Evolutionary conservation across 345 rosid species (phyloP).

Genomic region (Eucalyptus polyanthemos): DNA sequence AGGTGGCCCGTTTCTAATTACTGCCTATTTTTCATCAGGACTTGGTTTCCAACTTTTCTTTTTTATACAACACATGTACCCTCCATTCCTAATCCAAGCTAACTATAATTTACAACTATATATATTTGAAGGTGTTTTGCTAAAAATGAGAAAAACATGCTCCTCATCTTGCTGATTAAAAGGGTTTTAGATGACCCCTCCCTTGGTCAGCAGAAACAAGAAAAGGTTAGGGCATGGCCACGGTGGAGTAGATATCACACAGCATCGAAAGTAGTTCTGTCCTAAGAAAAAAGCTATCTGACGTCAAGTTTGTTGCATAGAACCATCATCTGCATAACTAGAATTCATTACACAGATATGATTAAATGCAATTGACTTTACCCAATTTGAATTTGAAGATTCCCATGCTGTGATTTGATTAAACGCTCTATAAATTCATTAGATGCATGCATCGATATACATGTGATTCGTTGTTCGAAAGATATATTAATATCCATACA

Average conservation of each 20-base stretch:
- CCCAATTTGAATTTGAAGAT: background rate
- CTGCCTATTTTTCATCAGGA: background rate
- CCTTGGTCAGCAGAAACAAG: background rate
- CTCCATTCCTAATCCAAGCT: background rate
- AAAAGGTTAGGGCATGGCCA: background rate
- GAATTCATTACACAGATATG: background rate
- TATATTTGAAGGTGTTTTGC: background rate
- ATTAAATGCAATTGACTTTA: background rate
- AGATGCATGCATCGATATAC: background rate
- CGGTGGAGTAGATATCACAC: background rate
- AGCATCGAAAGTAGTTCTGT: background rate
- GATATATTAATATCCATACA: too few species aligned
- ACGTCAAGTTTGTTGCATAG: background rate
- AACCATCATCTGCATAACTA: background rate
- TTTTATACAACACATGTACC: too few species aligned
- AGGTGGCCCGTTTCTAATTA: too few species aligned
- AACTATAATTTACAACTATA: background rate
- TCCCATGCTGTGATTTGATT: background rate
- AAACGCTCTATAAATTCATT: background rate
- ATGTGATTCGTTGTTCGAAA: accelerated
- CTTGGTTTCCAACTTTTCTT: background rate
- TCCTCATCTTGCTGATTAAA: background rate
- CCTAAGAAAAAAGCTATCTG: background rate
- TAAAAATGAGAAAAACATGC: background rate
- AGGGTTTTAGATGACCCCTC: background rate